These are phyloP conservation scores for Polyporus tsugae DNA, from an alignment of 1,284 basidiomycete species.

Conservation along the genomic window DNA sequence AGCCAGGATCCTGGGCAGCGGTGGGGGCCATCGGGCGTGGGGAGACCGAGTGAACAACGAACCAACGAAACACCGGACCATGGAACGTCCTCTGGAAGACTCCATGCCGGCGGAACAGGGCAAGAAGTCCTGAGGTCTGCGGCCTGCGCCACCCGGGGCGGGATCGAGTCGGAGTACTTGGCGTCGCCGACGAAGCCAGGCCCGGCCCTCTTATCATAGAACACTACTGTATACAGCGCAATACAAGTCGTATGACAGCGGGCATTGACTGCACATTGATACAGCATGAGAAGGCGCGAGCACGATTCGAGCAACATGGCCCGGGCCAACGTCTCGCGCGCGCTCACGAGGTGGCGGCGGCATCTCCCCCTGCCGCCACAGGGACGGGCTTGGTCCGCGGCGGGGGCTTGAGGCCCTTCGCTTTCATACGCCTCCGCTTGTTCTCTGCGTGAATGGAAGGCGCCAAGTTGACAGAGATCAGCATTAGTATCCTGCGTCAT, in stretches of 20 bases:
- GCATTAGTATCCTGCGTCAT: slow-evolving; percentile 13
- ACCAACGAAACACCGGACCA: not conserved
- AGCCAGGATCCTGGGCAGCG: slow-evolving; percentile 7
- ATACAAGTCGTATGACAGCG: slow-evolving; percentile 5
- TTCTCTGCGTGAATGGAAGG: slow-evolving; percentile 54
- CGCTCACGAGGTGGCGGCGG: slow-evolving; percentile 34
- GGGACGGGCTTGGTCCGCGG: slow-evolving; percentile 48
- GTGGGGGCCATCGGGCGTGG: not conserved
- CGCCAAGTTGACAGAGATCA: slow-evolving; percentile 11
- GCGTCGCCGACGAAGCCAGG: not conserved
- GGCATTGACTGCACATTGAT: slow-evolving; percentile 8
- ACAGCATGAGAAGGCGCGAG: not conserved
- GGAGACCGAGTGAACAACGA: not conserved
- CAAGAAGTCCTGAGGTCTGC: not conserved
- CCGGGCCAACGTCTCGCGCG: not conserved
- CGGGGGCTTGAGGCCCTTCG: slow-evolving; percentile 74
- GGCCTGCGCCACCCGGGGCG: not conserved
- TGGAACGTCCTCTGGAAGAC: slow-evolving; percentile 1
- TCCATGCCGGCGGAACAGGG: slow-evolving; percentile 6
- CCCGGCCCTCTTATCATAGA: not conserved
- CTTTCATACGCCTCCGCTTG: slow-evolving; percentile 76
- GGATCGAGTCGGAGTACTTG: not conserved
- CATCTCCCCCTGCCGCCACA: slow-evolving; percentile 26
- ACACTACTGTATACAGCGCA: not conserved
- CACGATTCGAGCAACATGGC: not conserved